Base-by-base conservation (phyloP, 805 yeast genomes). In the Sungouiozyma intestinalis region DNA sequence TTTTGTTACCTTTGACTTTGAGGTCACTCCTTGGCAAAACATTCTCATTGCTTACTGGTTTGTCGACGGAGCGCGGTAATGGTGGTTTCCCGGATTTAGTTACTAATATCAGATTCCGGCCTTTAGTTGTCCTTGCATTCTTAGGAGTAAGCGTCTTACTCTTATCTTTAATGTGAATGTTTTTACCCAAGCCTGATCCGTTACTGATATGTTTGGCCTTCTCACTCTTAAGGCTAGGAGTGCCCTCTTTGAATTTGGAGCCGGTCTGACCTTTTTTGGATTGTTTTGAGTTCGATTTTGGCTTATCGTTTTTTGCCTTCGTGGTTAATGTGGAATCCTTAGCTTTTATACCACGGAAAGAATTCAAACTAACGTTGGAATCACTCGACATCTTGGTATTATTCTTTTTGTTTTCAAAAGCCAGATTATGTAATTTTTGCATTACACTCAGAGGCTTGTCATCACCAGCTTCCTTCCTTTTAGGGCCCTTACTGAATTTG, bases 331-430 rank as follows among this genome's bases (percentile, higher is more conserved):
- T 43, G 27, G 36, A 33, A 20, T 33, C 34, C 17, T 40, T 38
- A 15, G 62, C 55, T 50, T 51, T 50, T 43, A 58, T 45, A 47
- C 62, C 66, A 39, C 59, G 61, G 46, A 66, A 66, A 16, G 64
- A 58, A 43, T 57, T 46, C 62, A 74, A 48, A 57, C 72, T 45
- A 48, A 67, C 50, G 32, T 55, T 39, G 55, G 67, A 57, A 50
- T 63, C 53, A 59, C 73, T 46, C 52, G 65, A 63, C 54, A 72
- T 63, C 50, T 64, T 53, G 61, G 67, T 43, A 57, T 71, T 58
- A n/a, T 48, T 43, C 46, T 55, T 52, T 37, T 52, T 51, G 34
- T 47, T 48, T 35, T 48, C 46, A 35, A 51, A 55, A 2, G 62
- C 60, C 38, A 49, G 46, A 35, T 53, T 47, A 3, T 57, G 54